Conservation (phyloP, 2,329 filamentous ascomycete species). For the Penicillium sumatraense region DNA sequence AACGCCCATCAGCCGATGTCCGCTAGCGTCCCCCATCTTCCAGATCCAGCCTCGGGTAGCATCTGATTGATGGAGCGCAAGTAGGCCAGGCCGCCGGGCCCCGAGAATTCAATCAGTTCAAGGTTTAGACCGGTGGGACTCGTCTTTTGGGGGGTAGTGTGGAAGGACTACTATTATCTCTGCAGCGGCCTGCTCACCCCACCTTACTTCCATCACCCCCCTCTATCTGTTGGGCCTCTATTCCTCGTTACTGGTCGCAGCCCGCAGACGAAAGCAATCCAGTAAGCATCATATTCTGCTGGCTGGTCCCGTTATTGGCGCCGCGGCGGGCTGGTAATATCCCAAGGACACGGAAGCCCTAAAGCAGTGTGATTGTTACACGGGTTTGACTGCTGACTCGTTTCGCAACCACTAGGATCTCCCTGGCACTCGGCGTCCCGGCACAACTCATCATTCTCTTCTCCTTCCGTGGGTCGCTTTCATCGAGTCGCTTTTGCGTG, state of each 20-base stretch:
- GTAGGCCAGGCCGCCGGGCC: conserved; percentile 8
- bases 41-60: conserved; percentile 22
- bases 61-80: conserved; percentile 23
- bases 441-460: conserved; percentile 7
- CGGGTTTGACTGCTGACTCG: conserved; percentile 29
- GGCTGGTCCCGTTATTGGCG: conserved; percentile 14
- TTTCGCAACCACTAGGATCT: conserved; percentile 30
- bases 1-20: conserved; percentile 18
- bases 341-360: conserved; percentile 25
- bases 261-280: conserved; percentile 2
- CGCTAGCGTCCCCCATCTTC: conserved; percentile 18
- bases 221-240: conserved; percentile 1
- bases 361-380: conserved; percentile 33
- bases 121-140: conserved; percentile 21
- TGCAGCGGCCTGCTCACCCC: conserved; percentile 14
- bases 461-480: conserved; percentile 7
- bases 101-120: conserved; percentile 22
- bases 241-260: not conserved
- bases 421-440: conserved; percentile 12
- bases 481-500: not conserved
- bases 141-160: conserved; percentile 1
- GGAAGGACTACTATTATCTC: conserved; percentile 11
- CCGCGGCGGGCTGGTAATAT: conserved; percentile 6
- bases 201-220: conserved; percentile 8
- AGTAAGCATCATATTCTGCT: conserved; percentile 22